Evolutionary conservation across 2,329 filamentous ascomycete genomes (phyloP).

Genomic region (Phialophora expanda): DNA sequence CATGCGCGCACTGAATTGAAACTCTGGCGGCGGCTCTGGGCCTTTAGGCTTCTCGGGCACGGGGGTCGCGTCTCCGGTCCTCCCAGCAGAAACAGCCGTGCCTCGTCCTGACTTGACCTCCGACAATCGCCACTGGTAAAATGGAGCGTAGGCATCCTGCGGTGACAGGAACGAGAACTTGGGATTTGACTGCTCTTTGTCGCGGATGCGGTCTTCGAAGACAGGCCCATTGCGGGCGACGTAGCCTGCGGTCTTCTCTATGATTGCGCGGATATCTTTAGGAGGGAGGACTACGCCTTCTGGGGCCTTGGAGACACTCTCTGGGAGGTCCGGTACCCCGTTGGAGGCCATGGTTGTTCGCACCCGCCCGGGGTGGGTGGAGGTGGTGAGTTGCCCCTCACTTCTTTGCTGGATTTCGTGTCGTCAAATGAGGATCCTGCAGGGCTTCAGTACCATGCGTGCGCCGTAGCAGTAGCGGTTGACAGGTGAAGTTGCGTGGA

Average conservation of each 20-base stretch:
- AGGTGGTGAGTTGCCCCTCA: background rate
- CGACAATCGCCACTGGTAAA: conserved; percentile 86
- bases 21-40: conserved; percentile 82
- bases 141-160: conserved; percentile 82
- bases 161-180: conserved; percentile 87
- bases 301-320: conserved; percentile 76
- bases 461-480: background rate
- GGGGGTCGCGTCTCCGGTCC: conserved; percentile 66
- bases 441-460: background rate
- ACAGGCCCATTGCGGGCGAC: conserved; percentile 70
- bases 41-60: conserved; percentile 74
- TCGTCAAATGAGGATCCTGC: background rate
- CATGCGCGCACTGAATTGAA: conserved; percentile 94
- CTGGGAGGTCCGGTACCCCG: conserved; percentile 49
- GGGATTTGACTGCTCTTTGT: conserved; percentile 82
- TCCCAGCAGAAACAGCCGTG: conserved; percentile 76
- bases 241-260: conserved; percentile 95
- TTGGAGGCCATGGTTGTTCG: conserved; percentile 45
- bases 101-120: conserved; percentile 86
- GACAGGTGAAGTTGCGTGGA: background rate
- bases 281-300: conserved; percentile 84
- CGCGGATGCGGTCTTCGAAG: conserved; percentile 83
- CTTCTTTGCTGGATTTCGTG: background rate
- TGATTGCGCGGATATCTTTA: conserved; percentile 77
- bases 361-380: background rate